These are phyloP conservation scores for Dentipellis sp. DNA, from an alignment of 768 basidiomycete genomes.

Conservation along the genomic window DNA sequence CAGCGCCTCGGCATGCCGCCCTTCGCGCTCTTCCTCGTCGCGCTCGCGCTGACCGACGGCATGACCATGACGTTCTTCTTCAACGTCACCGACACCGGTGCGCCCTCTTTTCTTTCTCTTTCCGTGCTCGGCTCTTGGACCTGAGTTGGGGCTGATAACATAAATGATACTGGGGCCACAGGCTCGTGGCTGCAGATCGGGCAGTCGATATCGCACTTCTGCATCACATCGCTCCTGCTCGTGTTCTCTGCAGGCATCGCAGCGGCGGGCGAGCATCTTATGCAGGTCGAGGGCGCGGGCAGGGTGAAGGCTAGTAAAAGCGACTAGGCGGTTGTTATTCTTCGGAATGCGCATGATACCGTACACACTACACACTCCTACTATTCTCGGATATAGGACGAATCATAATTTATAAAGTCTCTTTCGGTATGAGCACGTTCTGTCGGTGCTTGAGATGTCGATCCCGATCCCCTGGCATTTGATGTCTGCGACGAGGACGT, in stretches of 20 bases:
- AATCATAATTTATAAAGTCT: too few relatives aligned
- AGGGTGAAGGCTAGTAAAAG: not conserved
- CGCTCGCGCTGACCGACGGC: conserved; percentile 64
- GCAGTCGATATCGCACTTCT: conserved; percentile 82
- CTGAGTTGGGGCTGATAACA: not conserved
- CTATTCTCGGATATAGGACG: too few relatives aligned
- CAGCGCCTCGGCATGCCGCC: conserved; percentile 60
- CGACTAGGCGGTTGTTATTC: too few relatives aligned
- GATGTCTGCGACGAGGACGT: too few relatives aligned
- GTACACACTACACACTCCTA: too few relatives aligned
- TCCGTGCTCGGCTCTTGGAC: not conserved
- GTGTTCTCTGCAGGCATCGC: conserved; percentile 76
- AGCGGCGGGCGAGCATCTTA: conserved; percentile 60
- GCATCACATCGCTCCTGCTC: conserved; percentile 69
- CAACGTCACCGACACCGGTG: conserved; percentile 72
- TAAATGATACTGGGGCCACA: conserved; percentile 11
- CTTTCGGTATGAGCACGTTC: too few relatives aligned
- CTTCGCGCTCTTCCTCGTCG: conserved; percentile 73
- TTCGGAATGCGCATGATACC: too few relatives aligned
- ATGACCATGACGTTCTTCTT: conserved; percentile 84
- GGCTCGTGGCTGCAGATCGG: conserved; percentile 90
- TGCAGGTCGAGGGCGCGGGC: conserved; percentile 28
- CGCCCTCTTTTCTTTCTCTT: conserved; percentile 3
- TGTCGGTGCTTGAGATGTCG: too few relatives aligned
- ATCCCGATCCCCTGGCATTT: too few relatives aligned